Evolutionary conservation across 345 rosid genomes (phyloP), one percentile per base, ranked within the genome.

Genomic region (Boechera retrofracta): DNA sequence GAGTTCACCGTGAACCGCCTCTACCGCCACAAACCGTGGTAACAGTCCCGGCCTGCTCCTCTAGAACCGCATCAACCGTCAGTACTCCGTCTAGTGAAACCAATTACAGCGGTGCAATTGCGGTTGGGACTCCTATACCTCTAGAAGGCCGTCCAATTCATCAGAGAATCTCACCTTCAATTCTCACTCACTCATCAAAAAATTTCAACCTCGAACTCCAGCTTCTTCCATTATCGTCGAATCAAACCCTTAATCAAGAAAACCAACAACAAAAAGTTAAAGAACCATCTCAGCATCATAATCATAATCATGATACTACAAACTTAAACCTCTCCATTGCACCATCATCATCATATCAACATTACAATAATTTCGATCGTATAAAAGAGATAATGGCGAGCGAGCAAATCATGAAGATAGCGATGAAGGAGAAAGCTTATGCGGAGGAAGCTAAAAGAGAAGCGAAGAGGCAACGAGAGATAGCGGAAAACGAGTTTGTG

Each of bases 41-140:
- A 18, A 85, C 79, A 21, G 84, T 41, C 68, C 77, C 85, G 21
- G 89, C 89, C 26, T 87, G 90, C 55, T 88, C 91, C 15, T 89
- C 97, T 38, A 80, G 92, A 77, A 83, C 94, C 1, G 94, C 88
- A 16, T 91, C 97, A 7, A 87, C 91, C 77, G 80, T 92, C 1
- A 91, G 95, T 63, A 93, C 91, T 4, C 95, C 91, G 0, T 88
- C 91, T 4, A 81, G 91, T 44, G 94, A 91, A 55, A 85, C 89
- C 16, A 87, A 84, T 82, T 85, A 88, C 59, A 78, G 79, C 61
- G 76, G 73, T 16, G 72, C 86, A n/a, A 80, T 83, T 9, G 59
- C 70, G 9, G 64, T 48, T 59, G 64, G 73, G 4, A 47, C 75
- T 68, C 71, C 81, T 68, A 52, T 10, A 69, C 78, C 82, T 35